A percentile compares a stretch with the other conserved stretches of the same genome.
These are phyloP conservation scores for Aquanectria penicillioides DNA, from an alignment of 2,329 filamentous ascomycete genomes.

Conservation along the genomic window DNA sequence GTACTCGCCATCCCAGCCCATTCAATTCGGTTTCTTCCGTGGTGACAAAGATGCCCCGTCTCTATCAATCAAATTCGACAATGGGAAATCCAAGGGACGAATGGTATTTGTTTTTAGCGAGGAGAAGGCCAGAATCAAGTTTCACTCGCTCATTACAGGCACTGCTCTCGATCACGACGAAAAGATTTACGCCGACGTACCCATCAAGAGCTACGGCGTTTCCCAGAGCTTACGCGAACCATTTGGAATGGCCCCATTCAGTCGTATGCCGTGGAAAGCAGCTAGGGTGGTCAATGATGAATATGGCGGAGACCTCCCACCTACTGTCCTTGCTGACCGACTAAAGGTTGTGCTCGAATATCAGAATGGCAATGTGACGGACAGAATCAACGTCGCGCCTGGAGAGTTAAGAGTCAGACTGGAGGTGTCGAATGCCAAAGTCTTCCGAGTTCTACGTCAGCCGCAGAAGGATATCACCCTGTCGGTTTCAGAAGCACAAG, in stretches of 20 bases:
- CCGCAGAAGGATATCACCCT: slow-evolving; percentile 82
- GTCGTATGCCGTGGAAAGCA: slow-evolving; percentile 70
- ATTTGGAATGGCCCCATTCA: slow-evolving; percentile 61
- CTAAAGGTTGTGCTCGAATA: slow-evolving; percentile 81
- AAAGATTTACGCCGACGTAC: slow-evolving; percentile 75
- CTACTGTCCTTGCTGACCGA: slow-evolving; percentile 79
- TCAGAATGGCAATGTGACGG: slow-evolving; percentile 80
- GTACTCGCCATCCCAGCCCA: slow-evolving; percentile 70
- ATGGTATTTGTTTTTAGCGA: slow-evolving; percentile 84
- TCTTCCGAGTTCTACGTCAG: slow-evolving; percentile 75
- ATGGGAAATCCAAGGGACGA: slow-evolving; percentile 71
- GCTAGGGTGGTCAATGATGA: slow-evolving; percentile 79
- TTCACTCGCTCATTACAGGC: slow-evolving; percentile 80
- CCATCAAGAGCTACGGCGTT: slow-evolving; percentile 72
- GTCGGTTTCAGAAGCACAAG: slow-evolving; percentile 75
- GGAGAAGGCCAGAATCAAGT: slow-evolving; percentile 72
- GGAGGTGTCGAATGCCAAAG: slow-evolving; percentile 68
- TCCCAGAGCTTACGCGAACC: slow-evolving; percentile 61
- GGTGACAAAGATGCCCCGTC: slow-evolving; percentile 76
- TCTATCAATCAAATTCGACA: slow-evolving; percentile 76
- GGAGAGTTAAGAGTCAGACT: slow-evolving; percentile 77
- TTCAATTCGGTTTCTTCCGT: slow-evolving; percentile 82
- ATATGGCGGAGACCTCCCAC: slow-evolving; percentile 65
- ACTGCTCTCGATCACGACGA: slow-evolving; percentile 75
- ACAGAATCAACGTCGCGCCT: slow-evolving; percentile 82